Conservation (phyloP, 83 land plant genomes). For the Picea mariana region DNA sequence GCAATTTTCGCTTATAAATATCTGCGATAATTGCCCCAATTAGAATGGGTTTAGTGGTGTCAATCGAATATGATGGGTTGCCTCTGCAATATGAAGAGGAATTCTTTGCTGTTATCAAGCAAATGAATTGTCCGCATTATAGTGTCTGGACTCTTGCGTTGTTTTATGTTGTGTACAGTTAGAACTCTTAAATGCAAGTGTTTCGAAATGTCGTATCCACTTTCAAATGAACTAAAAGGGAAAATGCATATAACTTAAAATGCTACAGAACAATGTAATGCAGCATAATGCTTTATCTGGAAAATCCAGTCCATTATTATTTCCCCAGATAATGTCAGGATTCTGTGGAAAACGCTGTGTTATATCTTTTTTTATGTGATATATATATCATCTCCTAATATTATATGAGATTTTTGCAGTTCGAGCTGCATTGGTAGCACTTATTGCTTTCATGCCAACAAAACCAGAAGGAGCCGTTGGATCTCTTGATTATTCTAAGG, state of each 20-base stretch:
- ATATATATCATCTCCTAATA: neutral
- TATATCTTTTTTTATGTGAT: neutral
- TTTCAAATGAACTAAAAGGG: neutral
- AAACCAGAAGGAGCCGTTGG: slow-evolving; percentile 94
- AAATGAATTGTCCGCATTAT: neutral
- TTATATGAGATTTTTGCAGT: slow-evolving; percentile 44
- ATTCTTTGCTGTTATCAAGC: neutral
- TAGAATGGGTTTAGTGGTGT: neutral
- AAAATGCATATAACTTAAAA: neutral
- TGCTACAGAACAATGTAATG: neutral
- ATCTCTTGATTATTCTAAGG: slow-evolving; percentile 88
- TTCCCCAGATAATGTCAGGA: no score
- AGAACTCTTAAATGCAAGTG: neutral
- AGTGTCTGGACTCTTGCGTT: no score
- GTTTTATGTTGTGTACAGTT: neutral
- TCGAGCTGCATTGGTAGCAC: slow-evolving; percentile 95
- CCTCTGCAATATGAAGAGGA: neutral
- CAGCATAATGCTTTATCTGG: neutral
- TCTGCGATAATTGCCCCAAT: neutral
- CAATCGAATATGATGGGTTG: neutral
- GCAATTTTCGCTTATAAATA: neutral
- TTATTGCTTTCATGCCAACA: slow-evolving; percentile 99
- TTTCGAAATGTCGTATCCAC: neutral
- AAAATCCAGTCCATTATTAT: neutral
- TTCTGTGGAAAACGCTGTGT: neutral